Base-by-base conservation (phyloP, 2,329 filamentous ascomycete species). In the Apiospora saccharicola region DNA sequence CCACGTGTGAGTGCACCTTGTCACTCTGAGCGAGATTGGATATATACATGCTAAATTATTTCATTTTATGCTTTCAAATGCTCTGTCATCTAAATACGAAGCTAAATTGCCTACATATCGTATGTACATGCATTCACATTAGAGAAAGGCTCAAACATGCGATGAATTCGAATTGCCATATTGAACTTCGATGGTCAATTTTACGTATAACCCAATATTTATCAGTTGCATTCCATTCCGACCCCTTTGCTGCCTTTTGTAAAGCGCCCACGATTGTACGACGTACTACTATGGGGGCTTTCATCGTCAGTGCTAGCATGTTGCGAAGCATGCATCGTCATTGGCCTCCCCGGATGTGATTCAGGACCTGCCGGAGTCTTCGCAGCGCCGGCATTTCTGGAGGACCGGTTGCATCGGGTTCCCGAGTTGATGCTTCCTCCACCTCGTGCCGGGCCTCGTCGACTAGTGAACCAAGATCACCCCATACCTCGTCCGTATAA, bases 401-500 rank as follows among this genome's bases (percentile, higher is more conserved):
- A 19, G 77, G 75, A 12, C 72, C 76, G 12, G 72, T 76, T 49
- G 75, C 74, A 47, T 76, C 76, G 22, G 74, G 74, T 46, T 74
- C 61, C 16, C 72, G 71, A 41, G 79, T 76, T 70, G 82, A 78
- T 34, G 86, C 79, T 37, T 83, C 79, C 68, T 87, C 82, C 26
- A 93, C 80, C 78, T 93, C 91, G 67, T 81, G 80, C 72, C 83
- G 83, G 4, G 91, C 91, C 73, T 89, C 85, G 69, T 85, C 82
- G 13, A 90, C 86, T 46, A 92, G 81, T 4, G 87, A 85, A 43
- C 85, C 81, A 26, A 93, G 79, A 72, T 89, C 90, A 26, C 91
- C 92, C 92, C 91, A 93, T 34, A 93, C 91, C 71, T 92, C 89
- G 77, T 93, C 90, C 0, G 86, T 86, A 75, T 92, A 92, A 46